phyloP scores from a whole-genome alignment of 805 yeast species.

The Clavispora fructus region DNA sequence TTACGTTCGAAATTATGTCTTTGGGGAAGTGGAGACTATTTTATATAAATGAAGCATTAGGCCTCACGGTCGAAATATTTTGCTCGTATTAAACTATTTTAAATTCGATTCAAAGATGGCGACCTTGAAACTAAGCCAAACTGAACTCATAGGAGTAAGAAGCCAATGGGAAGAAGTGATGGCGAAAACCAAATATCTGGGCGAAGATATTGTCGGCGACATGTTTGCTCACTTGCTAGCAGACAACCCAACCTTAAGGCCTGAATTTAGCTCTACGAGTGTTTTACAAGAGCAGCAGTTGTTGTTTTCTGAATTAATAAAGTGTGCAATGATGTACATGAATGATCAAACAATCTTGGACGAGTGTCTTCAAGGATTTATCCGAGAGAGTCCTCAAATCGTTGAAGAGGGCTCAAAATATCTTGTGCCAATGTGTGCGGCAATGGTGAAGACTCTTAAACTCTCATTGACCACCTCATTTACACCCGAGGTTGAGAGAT shows the following conservation, averaged over 20 bases:
- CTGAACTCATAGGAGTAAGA: constrained; percentile 20
- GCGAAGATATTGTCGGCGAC: constrained; percentile 25
- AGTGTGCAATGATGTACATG: constrained; percentile 26
- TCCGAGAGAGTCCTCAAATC: constrained; percentile 25
- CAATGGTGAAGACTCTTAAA: constrained; percentile 33
- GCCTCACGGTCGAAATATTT: no score
- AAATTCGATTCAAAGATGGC: constrained; percentile 2
- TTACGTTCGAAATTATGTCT: background rate
- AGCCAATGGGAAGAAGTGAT: constrained; percentile 32
- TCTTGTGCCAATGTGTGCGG: constrained; percentile 40
- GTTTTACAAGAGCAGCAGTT: constrained; percentile 25
- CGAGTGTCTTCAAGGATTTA: constrained; percentile 30
- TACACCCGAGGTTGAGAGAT: constrained; percentile 26
- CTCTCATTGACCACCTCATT: constrained; percentile 31
- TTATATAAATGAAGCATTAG: background rate
- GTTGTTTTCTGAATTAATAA: constrained; percentile 33
- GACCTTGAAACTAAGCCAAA: constrained; percentile 4
- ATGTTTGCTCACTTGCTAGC: constrained; percentile 31
- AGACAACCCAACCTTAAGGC: constrained; percentile 22
- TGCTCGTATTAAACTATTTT: background rate
- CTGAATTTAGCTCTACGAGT: constrained; percentile 16
- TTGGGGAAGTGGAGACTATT: background rate
- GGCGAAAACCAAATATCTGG: constrained; percentile 24
- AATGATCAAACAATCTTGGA: constrained; percentile 23
- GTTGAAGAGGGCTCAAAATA: constrained; percentile 21